Base-by-base conservation (phyloP, 1,284 basidiomycete genomes). In the Ceratobasidium sp. region DNA sequence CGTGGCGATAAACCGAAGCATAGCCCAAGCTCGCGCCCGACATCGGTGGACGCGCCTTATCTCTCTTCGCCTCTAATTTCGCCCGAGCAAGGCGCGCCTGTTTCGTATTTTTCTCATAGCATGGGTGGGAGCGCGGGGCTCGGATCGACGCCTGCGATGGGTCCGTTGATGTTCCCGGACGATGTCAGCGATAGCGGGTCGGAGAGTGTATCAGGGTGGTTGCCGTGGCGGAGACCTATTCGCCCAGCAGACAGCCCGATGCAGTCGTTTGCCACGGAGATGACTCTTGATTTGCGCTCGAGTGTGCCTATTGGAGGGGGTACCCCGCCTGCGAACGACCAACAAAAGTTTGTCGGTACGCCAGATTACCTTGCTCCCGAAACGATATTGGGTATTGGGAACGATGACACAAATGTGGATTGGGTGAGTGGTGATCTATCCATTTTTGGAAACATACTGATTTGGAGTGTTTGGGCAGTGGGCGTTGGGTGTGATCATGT, bases 401-500 rank as follows among this genome's bases (percentile, higher is more conserved):
- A 95, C 67, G 97, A 99, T 80, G 96, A 99, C 82, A 92, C 91
- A 50, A 91, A 92, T 16, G 98, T 98, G 75, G 98, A 99, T 84
- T 99, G 98, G 96, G 94, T 95, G 76, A 71, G 87, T 81, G 23
- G 77, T 80, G 30, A 69, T 50, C 75, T 50, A 57, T 8, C 28
- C 52, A 64, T 72, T 43, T 26, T 55, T 41, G 35, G 16, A n/a
- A 43, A 47, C 21, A 38, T 44, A 57, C 44, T 59, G 43, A 57
- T 64, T 14, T 54, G 62, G 44, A 43, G n/a, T n/a, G n/a, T 46
- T 32, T 70, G 47, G 14, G n/a, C 73, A 82, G 84, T 99, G 98
- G 98, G 98, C 98, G 16, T 87, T 99, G 43, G 98, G 98, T 75
- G 96, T 98, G 55, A 98, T 99, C 78, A 92, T 96, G 32, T 99